Percentiles rank a stretch among this genome's conserved stretches.
These are phyloP conservation scores for Butyriboletus loyo DNA, from an alignment of 768 basidiomycete genomes.

Conservation along the genomic window DNA sequence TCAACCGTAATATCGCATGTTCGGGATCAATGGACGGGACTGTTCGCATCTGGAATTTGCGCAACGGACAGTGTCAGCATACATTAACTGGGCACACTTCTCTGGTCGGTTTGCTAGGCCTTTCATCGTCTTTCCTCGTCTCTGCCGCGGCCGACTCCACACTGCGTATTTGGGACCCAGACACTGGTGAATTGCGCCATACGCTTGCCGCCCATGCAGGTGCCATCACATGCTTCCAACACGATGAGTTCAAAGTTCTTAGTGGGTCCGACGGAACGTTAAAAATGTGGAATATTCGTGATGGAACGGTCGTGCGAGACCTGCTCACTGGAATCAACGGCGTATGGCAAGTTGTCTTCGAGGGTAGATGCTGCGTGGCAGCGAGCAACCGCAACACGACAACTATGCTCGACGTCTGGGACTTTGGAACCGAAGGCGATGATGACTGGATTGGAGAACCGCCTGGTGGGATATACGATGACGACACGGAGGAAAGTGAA, in stretches of 20 bases:
- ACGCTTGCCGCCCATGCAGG: constrained; percentile 89
- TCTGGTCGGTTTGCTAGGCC: constrained; percentile 87
- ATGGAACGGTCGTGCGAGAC: constrained; percentile 84
- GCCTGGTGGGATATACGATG: constrained; percentile 71
- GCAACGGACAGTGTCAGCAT: constrained; percentile 75
- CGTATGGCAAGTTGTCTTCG: constrained; percentile 98
- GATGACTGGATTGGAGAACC: constrained; percentile 86
- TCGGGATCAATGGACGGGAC: constrained; percentile 99
- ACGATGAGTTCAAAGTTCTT: constrained; percentile 96
- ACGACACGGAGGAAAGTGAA: constrained; percentile 47
- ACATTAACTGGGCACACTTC: constrained; percentile 90
- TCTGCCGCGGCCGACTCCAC: constrained; percentile 97
- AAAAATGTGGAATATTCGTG: constrained; percentile 96
- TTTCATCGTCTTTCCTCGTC: constrained; percentile 87
- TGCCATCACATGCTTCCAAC: constrained; percentile 99
- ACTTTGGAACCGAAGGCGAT: constrained; percentile 72
- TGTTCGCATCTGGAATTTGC: constrained; percentile 91
- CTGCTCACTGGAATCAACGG: constrained; percentile 88
- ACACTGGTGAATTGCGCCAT: constrained; percentile 73
- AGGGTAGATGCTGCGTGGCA: constrained; percentile 91
- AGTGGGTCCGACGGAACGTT: constrained; percentile 94
- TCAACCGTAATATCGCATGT: constrained; percentile 81
- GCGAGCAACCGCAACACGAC: constrained; percentile 80
- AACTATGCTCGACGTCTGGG: constrained; percentile 87
- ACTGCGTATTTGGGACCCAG: constrained; percentile 91